These are phyloP conservation scores for Zygotorulaspora danielsina DNA, from an alignment of 805 yeast species.

Conservation along the genomic window DNA sequence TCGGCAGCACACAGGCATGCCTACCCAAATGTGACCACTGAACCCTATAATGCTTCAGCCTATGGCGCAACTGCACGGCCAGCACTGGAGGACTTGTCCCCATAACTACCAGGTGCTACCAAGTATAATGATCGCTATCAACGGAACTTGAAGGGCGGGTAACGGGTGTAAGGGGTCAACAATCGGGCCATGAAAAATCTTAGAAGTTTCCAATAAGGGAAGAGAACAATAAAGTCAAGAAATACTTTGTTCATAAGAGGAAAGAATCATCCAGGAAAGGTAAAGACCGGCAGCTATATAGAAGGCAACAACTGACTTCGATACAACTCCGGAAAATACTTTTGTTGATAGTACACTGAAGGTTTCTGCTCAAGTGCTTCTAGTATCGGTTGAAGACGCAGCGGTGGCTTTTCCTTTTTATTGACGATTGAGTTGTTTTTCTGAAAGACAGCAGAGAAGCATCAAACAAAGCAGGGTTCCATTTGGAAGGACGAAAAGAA, in stretches of 20 bases:
- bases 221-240: constrained; percentile 11
- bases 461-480: too few species aligned
- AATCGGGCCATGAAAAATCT: constrained; percentile 1
- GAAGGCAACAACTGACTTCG: not conserved
- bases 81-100: too few species aligned
- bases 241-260: constrained; percentile 16
- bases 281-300: constrained; percentile 4
- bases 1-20: too few species aligned
- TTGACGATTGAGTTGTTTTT: too few species aligned
- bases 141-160: too few species aligned
- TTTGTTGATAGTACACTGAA: not conserved
- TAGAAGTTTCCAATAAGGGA: constrained; percentile 17
- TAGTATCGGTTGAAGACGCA: constrained; percentile 1
- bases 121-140: too few species aligned
- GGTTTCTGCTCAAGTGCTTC: not conserved
- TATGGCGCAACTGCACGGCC: too few species aligned
- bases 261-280: constrained; percentile 16
- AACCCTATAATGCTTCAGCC: too few species aligned
- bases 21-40: too few species aligned
- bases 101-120: too few species aligned
- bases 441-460: too few species aligned
- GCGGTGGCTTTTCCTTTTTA: not conserved
- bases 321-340: constrained; percentile 2
- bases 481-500: too few species aligned
- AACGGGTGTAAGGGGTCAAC: not conserved